These are phyloP conservation scores for Sporobolomyces pararoseus DNA, from an alignment of 768 basidiomycete genomes.

Conservation along the genomic window DNA sequence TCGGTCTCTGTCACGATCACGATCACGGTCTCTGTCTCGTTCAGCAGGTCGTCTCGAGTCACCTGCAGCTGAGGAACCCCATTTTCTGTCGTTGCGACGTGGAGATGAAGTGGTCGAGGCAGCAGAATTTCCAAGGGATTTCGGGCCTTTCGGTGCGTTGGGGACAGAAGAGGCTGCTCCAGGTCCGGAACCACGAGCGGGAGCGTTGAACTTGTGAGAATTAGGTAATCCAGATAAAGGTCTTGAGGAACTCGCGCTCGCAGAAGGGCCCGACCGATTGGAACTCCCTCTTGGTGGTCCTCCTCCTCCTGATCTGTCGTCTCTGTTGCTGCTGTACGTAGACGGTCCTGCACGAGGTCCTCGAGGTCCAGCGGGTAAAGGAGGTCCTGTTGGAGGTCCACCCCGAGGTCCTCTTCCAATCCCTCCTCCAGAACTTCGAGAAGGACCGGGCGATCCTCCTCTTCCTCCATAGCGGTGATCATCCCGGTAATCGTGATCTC, in stretches of 20 bases:
- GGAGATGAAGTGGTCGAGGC: not conserved
- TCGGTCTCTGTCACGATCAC: slow-evolving; percentile 52
- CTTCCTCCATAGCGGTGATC: not conserved
- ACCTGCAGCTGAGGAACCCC: not conserved
- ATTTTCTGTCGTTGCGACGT: slow-evolving; percentile 29
- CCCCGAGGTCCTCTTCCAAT: not conserved
- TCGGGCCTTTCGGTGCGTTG: slow-evolving; percentile 35
- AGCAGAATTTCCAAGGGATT: not conserved
- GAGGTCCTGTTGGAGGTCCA: not conserved
- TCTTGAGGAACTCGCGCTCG: not conserved
- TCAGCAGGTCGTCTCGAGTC: not conserved
- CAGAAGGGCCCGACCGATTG: not conserved
- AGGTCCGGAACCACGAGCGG: not conserved
- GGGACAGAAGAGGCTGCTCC: not conserved
- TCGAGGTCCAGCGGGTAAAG: slow-evolving; percentile 3
- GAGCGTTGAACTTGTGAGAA: not conserved
- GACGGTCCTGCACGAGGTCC: slow-evolving; percentile 8
- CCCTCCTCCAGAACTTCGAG: slow-evolving; percentile 11
- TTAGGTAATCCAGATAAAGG: slow-evolving; percentile 18
- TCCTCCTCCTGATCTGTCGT: slow-evolving; percentile 7
- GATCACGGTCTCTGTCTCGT: slow-evolving; percentile 44
- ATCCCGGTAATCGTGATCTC: not conserved
- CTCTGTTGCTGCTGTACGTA: not conserved
- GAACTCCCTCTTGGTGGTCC: not conserved
- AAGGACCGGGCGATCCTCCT: slow-evolving; percentile 9